A percentile compares a stretch with the other conserved stretches of the same genome.
Conservation (phyloP, 2,329 filamentous ascomycete species). For the Colletotrichum sp. region DNA sequence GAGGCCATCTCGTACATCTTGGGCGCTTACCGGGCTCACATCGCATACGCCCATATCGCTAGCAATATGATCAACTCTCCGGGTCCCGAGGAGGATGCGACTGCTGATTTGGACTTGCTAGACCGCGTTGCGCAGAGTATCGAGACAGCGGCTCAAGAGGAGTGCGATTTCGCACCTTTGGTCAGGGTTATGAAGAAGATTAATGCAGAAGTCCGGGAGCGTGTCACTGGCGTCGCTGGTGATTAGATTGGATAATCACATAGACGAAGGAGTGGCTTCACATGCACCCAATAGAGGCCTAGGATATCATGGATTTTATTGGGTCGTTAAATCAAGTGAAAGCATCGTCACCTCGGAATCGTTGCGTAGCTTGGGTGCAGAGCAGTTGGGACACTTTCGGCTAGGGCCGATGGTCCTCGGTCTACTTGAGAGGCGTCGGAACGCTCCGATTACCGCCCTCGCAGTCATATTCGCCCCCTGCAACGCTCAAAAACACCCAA, state of each 20-base stretch:
- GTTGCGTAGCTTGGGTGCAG: background rate
- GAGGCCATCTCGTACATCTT: background rate
- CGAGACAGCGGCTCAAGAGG: background rate
- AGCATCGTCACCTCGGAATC: fast-evolving
- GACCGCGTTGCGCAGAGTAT: constrained; percentile 2
- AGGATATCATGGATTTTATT: fast-evolving
- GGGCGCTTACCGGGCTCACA: background rate
- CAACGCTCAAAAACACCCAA: background rate
- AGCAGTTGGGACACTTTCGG: background rate
- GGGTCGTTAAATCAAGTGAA: fast-evolving
- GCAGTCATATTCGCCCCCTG: background rate
- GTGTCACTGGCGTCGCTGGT: background rate
- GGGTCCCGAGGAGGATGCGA: background rate
- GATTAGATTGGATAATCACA: background rate
- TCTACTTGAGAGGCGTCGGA: fast-evolving
- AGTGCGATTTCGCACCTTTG: constrained; percentile 2
- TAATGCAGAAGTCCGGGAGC: background rate
- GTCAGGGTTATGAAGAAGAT: background rate
- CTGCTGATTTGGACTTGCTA: background rate
- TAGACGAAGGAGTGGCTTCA: background rate
- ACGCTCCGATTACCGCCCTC: background rate
- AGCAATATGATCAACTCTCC: background rate
- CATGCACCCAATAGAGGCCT: background rate
- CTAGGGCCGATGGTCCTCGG: background rate
- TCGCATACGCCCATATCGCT: background rate